phyloP scores from a whole-genome alignment of 768 basidiomycete genomes.

The Agaricus subrufescens region DNA sequence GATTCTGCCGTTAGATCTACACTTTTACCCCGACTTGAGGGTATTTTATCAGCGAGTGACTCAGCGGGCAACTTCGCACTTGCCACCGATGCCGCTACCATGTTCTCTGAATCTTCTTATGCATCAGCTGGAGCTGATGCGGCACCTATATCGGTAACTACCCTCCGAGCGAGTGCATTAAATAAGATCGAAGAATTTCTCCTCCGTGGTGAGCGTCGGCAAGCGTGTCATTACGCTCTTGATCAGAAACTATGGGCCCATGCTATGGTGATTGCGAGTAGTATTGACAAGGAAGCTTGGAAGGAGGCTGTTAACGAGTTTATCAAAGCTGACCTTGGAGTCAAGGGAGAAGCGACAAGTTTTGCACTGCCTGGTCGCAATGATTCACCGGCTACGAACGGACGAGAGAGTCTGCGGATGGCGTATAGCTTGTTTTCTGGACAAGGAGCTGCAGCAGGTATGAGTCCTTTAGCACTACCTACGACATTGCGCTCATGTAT shows the following conservation, averaged over 20 bases:
- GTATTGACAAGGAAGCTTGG: conserved; percentile 91
- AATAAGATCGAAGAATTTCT: conserved; percentile 79
- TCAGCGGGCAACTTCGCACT: conserved; percentile 13
- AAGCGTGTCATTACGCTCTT: conserved; percentile 84
- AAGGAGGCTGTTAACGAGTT: conserved; percentile 88
- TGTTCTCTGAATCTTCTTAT: conserved; percentile 4
- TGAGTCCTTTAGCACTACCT: conserved; percentile 17
- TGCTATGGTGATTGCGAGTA: conserved; percentile 90
- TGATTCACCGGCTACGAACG: conserved; percentile 27
- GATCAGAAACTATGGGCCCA: conserved; percentile 93
- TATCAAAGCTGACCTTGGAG: conserved; percentile 66
- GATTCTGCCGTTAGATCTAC: conserved; percentile 74
- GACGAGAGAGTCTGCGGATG: conserved; percentile 70
- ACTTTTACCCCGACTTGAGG: conserved; percentile 55
- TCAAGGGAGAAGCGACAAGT: conserved; percentile 21
- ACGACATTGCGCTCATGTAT: conserved; percentile 7
- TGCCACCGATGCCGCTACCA: conserved; percentile 24
- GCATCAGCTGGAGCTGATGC: conserved; percentile 29
- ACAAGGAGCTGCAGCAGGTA: conserved; percentile 74
- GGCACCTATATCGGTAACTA: conserved; percentile 50
- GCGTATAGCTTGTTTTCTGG: conserved; percentile 84
- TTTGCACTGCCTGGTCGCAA: conserved; percentile 13
- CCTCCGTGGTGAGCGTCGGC: conserved; percentile 76
- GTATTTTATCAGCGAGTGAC: background rate
- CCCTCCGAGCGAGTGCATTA: conserved; percentile 57